Conservation (phyloP, 139 green algal genomes). For the Picochlorum sp. region DNA sequence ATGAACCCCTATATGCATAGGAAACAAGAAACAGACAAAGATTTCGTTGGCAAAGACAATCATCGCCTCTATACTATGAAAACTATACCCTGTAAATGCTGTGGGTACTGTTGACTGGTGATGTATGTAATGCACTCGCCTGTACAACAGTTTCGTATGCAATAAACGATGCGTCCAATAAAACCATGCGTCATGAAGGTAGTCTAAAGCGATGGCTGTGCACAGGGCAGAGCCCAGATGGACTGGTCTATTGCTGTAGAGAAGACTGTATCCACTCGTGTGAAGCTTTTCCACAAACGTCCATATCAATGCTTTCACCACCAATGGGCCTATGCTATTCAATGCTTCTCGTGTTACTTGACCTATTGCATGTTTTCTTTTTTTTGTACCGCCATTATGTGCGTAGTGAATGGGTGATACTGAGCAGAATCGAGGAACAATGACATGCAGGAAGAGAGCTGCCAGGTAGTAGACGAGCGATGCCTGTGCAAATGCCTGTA, state of each 20-base stretch:
- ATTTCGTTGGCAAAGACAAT: conserved; percentile 88
- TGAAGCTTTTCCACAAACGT: conserved; percentile 62
- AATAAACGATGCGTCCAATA: conserved; percentile 84
- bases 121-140: conserved; percentile 68
- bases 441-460: conserved; percentile 51
- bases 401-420: conserved; percentile 35
- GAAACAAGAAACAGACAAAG: conserved; percentile 66
- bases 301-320: conserved; percentile 68
- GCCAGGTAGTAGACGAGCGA: conserved; percentile 57
- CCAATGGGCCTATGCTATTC: conserved; percentile 53
- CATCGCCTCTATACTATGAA: conserved; percentile 67
- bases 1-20: conserved; percentile 71
- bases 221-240: conserved; percentile 36
- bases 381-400: neutral
- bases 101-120: conserved; percentile 69
- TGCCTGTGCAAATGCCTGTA: conserved; percentile 29
- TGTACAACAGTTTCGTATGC: conserved; percentile 73
- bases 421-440: conserved; percentile 40
- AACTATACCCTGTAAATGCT: conserved; percentile 78
- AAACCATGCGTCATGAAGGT: conserved; percentile 84
- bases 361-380: conserved; percentile 17
- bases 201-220: conserved; percentile 54
- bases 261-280: conserved; percentile 15
- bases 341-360: conserved; percentile 49
- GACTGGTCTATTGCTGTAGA: conserved; percentile 38